Conservation (phyloP, 2,329 filamentous ascomycete species). For the Microdochium nivale region DNA sequence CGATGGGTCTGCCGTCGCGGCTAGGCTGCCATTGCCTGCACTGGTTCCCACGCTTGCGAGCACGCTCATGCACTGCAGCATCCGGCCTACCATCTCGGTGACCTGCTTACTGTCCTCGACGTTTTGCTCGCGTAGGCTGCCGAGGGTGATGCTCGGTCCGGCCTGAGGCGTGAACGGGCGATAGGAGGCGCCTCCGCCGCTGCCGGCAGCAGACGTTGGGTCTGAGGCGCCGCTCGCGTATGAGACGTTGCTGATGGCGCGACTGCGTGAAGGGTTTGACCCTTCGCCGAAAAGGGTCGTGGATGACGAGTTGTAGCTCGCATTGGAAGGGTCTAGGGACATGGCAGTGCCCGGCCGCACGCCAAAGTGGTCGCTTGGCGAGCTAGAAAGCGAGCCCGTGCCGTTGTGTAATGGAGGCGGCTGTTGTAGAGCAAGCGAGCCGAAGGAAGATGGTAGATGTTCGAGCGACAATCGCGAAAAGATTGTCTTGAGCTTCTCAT, state of each 20-base stretch:
- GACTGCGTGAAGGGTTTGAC: slow-evolving; percentile 48
- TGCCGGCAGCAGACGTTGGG: slow-evolving; percentile 22
- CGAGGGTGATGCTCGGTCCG: slow-evolving; percentile 7
- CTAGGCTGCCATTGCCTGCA: slow-evolving; percentile 1
- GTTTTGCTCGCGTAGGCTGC: slow-evolving; percentile 46
- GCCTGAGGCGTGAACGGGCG: slow-evolving; percentile 43
- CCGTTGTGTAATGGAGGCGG: slow-evolving; percentile 39
- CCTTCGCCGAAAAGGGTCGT: slow-evolving; percentile 71
- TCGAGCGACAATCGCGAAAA: slow-evolving; percentile 87
- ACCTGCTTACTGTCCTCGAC: slow-evolving; percentile 67
- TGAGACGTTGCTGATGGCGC: slow-evolving; percentile 80
- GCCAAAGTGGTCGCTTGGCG: slow-evolving; percentile 25
- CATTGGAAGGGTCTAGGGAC: slow-evolving; percentile 64
- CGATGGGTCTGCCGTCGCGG: not conserved
- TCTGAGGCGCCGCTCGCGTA: slow-evolving; percentile 43
- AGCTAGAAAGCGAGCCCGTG: slow-evolving; percentile 39
- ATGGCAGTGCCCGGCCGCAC: slow-evolving; percentile 63
- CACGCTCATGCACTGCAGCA: slow-evolving; percentile 94
- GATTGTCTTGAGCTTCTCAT: slow-evolving; percentile 79
- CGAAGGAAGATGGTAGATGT: slow-evolving; percentile 50
- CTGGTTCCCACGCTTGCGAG: slow-evolving; percentile 59
- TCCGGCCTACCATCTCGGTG: slow-evolving; percentile 87
- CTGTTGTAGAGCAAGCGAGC: slow-evolving; percentile 42
- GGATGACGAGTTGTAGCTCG: slow-evolving; percentile 70
- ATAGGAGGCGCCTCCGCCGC: slow-evolving; percentile 26